These are phyloP conservation scores for Rosa multiflora DNA, from an alignment of 306 rosid genomes.

Conservation along the genomic window DNA sequence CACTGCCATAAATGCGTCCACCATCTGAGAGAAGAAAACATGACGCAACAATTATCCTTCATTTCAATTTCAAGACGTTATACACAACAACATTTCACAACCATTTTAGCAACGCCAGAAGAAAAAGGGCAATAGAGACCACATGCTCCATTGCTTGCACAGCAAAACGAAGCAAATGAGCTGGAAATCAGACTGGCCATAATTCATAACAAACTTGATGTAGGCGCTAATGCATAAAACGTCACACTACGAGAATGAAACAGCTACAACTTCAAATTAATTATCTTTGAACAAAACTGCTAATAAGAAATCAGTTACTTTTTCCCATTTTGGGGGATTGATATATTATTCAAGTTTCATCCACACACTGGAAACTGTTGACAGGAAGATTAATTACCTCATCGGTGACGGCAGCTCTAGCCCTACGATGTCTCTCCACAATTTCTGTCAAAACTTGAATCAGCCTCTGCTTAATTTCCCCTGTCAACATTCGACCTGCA, in stretches of 20 bases:
- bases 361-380: background rate
- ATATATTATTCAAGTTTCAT: background rate
- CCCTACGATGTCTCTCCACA: constrained; percentile 81
- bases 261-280: background rate
- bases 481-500: constrained; percentile 89
- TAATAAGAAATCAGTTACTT: background rate
- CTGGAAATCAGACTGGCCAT: background rate
- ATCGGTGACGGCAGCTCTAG: constrained; percentile 87
- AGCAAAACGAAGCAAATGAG: background rate
- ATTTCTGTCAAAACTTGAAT: constrained; percentile 64
- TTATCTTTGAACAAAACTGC: background rate
- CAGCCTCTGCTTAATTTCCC: constrained; percentile 86
- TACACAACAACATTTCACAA: background rate
- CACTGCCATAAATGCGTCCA: constrained; percentile 88
- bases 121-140: background rate
- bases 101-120: background rate
- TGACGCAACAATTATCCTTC: background rate
- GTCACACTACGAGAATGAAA: background rate
- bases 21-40: constrained; percentile 54
- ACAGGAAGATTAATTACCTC: constrained; percentile 47
- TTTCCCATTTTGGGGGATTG: background rate
- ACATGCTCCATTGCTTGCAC: background rate
- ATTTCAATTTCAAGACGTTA: background rate
- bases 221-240: background rate
- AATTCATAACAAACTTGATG: background rate